Conservation (phyloP, 1,284 basidiomycete genomes). For the Marasmius tenuissimus region DNA sequence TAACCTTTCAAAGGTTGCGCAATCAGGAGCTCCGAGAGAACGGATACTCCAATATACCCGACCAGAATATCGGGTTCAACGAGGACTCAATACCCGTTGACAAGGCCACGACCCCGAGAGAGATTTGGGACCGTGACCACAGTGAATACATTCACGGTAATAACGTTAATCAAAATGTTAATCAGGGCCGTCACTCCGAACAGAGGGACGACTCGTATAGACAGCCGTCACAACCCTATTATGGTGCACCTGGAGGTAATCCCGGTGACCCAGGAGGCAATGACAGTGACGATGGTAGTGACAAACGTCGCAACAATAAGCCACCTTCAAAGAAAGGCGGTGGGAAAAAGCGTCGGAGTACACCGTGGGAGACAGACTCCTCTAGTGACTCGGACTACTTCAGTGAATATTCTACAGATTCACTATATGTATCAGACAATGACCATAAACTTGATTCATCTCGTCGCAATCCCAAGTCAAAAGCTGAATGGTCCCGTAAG, state of each 20-base stretch:
- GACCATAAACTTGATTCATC: background rate
- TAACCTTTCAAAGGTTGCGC: background rate
- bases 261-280: background rate
- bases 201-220: background rate
- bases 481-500: background rate
- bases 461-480: background rate
- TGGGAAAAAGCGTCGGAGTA: background rate
- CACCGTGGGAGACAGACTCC: background rate
- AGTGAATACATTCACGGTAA: background rate
- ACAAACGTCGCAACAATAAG: background rate
- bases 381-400: background rate
- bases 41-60: background rate
- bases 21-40: background rate
- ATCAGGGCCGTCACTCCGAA: background rate
- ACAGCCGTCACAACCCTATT: background rate
- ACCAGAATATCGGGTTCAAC: background rate
- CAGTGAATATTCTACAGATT: background rate
- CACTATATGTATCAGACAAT: no score
- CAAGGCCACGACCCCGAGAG: background rate
- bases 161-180: background rate
- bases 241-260: background rate
- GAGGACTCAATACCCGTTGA: background rate
- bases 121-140: background rate
- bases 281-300: background rate
- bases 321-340: background rate